Evolutionary conservation across 2,329 filamentous ascomycete species (phyloP), one percentile per base, ranked within the genome.

Genomic region (Berkeleyomyces rouxiae): DNA sequence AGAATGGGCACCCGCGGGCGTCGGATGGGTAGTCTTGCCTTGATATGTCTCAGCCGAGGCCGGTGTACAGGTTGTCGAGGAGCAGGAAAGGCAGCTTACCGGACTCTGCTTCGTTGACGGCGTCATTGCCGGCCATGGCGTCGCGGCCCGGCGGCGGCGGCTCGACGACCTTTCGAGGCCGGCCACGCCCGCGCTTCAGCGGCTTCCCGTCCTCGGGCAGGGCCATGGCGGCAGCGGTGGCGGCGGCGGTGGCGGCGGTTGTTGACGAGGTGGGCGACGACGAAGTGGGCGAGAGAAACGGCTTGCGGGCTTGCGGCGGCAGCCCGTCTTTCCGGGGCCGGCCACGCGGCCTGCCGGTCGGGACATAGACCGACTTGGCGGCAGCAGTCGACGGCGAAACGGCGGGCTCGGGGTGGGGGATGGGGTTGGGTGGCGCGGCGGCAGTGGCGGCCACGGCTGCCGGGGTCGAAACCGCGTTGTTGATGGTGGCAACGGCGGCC

Each of bases 311-410:
- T 16, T 64, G 62, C 23, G 58, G 58, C 11, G 62, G 62, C 43
- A 47, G 46, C 64, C 68, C 71, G 65, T 69, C 72, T 67, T 77
- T 77, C 63, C 73, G 74, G 46, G 77, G 77, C 7, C 77, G 75
- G 37, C 77, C 77, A n/a, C 77, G 75, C 47, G 75, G 75, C n/a
- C 74, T 73, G 40, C 77, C 77, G 1, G 72, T 73, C 33, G 76
- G 72, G 2, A 69, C 70, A 43, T 74, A 73, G 59, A 70, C 59
- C 31, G 63, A 33, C 66, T 71, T 70, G 39, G 68, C 67, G 16
- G 68, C 71, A 4, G 68, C 70, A 53, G 58, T 16, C 42, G 42
- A 5, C 5, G 58, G 53, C 40, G 53, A 39, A 36, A 13, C 16
- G 40, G 58, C 42, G 31, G 57, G 58, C 0, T 59, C 31, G 31